Evolutionary conservation across 2,329 filamentous ascomycete genomes (phyloP), one percentile per base, ranked within the genome.

Genomic region (Diaporthe sp.): DNA sequence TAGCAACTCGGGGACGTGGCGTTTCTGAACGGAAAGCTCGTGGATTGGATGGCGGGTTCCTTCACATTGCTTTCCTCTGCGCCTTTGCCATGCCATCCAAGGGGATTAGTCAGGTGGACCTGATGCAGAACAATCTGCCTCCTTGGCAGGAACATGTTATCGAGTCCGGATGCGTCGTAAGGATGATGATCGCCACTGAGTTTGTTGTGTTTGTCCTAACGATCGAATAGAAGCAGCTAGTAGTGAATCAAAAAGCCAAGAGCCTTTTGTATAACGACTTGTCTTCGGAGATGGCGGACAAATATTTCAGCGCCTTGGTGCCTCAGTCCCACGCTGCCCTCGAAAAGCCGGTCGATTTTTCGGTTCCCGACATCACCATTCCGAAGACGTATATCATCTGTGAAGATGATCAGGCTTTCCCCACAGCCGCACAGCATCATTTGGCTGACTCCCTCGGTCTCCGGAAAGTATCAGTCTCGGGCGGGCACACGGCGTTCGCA

Each of bases 321-420:
- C 60, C 60, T 2, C 60, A 66, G 6, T 66, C 60, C n/a, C 8
- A 33, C 8, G 60, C 42, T n/a, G 60, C 60, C n/a, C 28, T 47
- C 40, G 40, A 47, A 15, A 47, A 66, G 17, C 60, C 60, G 10
- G 40, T 66, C 5, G 60, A 47, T 15, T 66, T 50, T 30, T 13
- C 42, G 7, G 42, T 35, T 2, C 60, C 60, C 9, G 60, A 66
- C 12, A 66, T 66, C 28, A 66, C 40, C 4, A 66, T 66, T 35
- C 60, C 60, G 9, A 66, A 66, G 60, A n/a, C 42, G 4, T 66
- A 66, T 33, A 66, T 66, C 40, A 9, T 66, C 19, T 66, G 60
- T 47, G 60, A 66, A 3, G 4, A 10, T 15, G 60, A 66, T 9
- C 28, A 47, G 60, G 60, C 60, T n/a, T 67, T 67, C 22, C 61